Evolutionary conservation across 2,329 filamentous ascomycete species (phyloP).

Genomic region (Eutypa lata): DNA sequence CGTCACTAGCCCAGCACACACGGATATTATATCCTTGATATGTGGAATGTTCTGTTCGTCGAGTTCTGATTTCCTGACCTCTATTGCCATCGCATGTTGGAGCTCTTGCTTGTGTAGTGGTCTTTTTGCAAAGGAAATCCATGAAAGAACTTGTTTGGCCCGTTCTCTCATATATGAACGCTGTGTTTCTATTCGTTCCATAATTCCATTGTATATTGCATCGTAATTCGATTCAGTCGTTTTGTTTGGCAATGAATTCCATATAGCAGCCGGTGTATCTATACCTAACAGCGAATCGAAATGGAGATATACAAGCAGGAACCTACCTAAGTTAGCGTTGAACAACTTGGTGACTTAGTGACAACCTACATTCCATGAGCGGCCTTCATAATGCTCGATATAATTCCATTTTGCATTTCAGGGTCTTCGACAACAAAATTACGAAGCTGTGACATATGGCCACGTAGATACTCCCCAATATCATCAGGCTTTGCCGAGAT

Average conservation of each 20-base stretch:
- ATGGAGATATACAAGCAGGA: slow-evolving; percentile 35
- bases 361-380: slow-evolving; percentile 28
- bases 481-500: slow-evolving; percentile 30
- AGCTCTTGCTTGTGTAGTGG: slow-evolving; percentile 32
- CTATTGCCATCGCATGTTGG: slow-evolving; percentile 37
- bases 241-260: slow-evolving; percentile 29
- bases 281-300: slow-evolving; percentile 29
- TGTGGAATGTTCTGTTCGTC: slow-evolving; percentile 31
- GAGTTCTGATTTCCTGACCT: slow-evolving; percentile 20
- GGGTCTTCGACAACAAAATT: slow-evolving; percentile 9
- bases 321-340: slow-evolving; percentile 23
- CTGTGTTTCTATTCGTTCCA: slow-evolving; percentile 39
- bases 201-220: slow-evolving; percentile 35
- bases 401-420: slow-evolving; percentile 18
- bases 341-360: neutral
- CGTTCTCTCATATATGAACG: slow-evolving; percentile 22
- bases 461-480: slow-evolving; percentile 24
- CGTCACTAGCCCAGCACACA: slow-evolving; percentile 37
- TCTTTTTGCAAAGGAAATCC: slow-evolving; percentile 35
- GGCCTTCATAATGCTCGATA: slow-evolving; percentile 11
- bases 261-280: no score
- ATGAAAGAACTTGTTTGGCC: slow-evolving; percentile 36
- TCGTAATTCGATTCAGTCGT: slow-evolving; percentile 19
- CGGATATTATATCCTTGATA: slow-evolving; percentile 28
- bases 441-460: slow-evolving; percentile 15